phyloP scores from a whole-genome alignment of 1,284 basidiomycete genomes.

The Pseudozyma sp. region DNA sequence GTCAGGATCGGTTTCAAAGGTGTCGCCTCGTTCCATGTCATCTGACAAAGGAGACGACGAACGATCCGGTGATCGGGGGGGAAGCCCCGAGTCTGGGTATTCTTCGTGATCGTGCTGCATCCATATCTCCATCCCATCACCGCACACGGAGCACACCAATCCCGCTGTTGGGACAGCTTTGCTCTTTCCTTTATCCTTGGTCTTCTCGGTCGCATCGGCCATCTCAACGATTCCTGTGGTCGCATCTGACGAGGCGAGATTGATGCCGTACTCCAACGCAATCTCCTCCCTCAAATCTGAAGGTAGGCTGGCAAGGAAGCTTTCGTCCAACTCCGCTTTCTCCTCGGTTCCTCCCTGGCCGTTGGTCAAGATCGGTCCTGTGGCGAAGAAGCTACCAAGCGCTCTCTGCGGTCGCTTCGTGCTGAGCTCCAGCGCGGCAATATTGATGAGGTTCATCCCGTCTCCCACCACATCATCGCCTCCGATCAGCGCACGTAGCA shows the following conservation, averaged over 20 bases:
- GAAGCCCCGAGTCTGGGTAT: conserved; percentile 47
- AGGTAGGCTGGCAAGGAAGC: conserved; percentile 43
- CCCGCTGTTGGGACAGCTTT: not conserved
- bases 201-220: not conserved
- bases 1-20: not conserved
- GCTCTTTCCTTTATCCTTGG: conserved; percentile 6
- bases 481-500: conserved; percentile 41
- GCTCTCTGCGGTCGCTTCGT: conserved; percentile 38
- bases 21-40: not conserved
- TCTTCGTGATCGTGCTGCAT: conserved; percentile 62
- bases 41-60: not conserved
- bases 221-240: too few relatives aligned
- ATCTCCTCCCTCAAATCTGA: conserved; percentile 51
- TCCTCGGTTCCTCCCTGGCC: not conserved
- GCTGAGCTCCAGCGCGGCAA: conserved; percentile 57
- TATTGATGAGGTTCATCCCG: conserved; percentile 59
- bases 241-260: not conserved
- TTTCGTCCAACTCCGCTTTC: conserved; percentile 29
- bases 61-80: not conserved
- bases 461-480: conserved; percentile 48
- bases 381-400: conserved; percentile 42
- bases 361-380: not conserved
- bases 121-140: conserved; percentile 45
- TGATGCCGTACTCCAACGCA: conserved; percentile 47
- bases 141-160: conserved; percentile 34